Evolutionary conservation across 1,284 basidiomycete genomes (phyloP).

Genomic region (Earliella scabrosa): DNA sequence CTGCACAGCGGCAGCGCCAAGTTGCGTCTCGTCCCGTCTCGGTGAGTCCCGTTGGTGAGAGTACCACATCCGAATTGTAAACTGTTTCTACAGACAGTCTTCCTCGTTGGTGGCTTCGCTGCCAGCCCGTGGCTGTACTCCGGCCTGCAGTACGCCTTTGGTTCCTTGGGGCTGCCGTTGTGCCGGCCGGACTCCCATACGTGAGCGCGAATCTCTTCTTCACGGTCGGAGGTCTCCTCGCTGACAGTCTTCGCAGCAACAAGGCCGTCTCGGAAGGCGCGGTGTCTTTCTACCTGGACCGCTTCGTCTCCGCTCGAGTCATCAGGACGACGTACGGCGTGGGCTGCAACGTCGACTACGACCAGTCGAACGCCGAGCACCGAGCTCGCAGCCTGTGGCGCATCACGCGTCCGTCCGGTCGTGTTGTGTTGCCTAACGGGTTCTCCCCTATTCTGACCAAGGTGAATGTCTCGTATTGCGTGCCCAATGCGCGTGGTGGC

Average conservation of each 20-base stretch:
- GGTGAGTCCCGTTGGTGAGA: background rate
- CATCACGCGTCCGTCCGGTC: slow-evolving; percentile 35
- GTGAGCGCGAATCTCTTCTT: background rate
- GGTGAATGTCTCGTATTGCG: slow-evolving; percentile 25
- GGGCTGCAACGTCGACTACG: slow-evolving; percentile 32
- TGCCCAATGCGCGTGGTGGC: slow-evolving; percentile 30
- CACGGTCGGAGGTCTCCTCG: too few relatives aligned
- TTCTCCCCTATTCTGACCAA: slow-evolving; percentile 41
- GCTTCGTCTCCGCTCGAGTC: slow-evolving; percentile 40
- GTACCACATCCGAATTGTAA: background rate
- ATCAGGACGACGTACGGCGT: slow-evolving; percentile 43
- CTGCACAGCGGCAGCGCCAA: slow-evolving; percentile 38
- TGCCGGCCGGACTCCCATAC: slow-evolving; percentile 48
- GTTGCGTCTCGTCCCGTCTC: slow-evolving; percentile 7
- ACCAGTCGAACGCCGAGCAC: slow-evolving; percentile 38
- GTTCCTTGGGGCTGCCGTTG: slow-evolving; percentile 37
- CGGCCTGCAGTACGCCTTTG: slow-evolving; percentile 31
- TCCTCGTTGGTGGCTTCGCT: slow-evolving; percentile 45
- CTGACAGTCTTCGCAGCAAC: slow-evolving; percentile 12
- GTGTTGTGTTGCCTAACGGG: slow-evolving; percentile 34
- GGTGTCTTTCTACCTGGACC: slow-evolving; percentile 40
- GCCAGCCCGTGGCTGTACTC: slow-evolving; percentile 43
- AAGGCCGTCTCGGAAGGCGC: slow-evolving; percentile 43
- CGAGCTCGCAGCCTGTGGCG: slow-evolving; percentile 26
- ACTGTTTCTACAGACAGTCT: slow-evolving; percentile 34